A percentile compares a stretch with the other conserved stretches of the same genome.
Evolutionary conservation across 1,284 basidiomycete genomes (phyloP).

Genomic region (Ustilago sp.): DNA sequence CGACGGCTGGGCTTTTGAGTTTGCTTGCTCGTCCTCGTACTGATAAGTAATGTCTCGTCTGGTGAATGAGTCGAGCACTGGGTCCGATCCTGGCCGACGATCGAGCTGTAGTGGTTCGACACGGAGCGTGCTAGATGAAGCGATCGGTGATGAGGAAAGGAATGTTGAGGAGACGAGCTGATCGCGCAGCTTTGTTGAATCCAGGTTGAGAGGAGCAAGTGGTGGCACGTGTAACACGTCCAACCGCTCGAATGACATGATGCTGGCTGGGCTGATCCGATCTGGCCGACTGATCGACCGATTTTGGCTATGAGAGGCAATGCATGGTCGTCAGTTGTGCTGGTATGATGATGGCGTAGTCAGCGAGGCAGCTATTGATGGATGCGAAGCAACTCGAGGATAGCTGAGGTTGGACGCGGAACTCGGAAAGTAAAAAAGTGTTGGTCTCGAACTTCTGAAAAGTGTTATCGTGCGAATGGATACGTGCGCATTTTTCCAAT

Average conservation of each 20-base stretch:
- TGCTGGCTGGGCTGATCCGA: conserved; percentile 3
- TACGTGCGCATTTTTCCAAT: too few relatives aligned
- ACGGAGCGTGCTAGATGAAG: background rate
- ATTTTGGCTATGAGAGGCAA: background rate
- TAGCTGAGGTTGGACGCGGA: background rate
- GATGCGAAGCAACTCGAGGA: background rate
- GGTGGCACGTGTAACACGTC: conserved; percentile 28
- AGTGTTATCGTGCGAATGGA: background rate
- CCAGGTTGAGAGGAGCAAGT: conserved; percentile 22
- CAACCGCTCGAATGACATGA: conserved; percentile 36
- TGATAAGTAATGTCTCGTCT: background rate
- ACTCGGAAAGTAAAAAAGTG: conserved; percentile 30
- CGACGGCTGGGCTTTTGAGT: background rate
- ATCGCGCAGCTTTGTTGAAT: conserved; percentile 5
- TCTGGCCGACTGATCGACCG: background rate
- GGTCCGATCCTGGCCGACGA: conserved; percentile 8
- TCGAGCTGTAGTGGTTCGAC: conserved; percentile 1
- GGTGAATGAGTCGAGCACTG: conserved; percentile 30
- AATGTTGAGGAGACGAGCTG: conserved; percentile 43
- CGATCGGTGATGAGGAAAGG: conserved; percentile 8
- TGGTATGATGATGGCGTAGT: background rate
- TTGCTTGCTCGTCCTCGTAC: conserved; percentile 3
- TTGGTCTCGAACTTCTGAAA: conserved; percentile 24
- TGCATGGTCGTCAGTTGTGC: background rate
- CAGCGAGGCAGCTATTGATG: too few relatives aligned